phyloP scores from a whole-genome alignment of 805 yeast genomes.

The Kregervanrija fluxuum region DNA sequence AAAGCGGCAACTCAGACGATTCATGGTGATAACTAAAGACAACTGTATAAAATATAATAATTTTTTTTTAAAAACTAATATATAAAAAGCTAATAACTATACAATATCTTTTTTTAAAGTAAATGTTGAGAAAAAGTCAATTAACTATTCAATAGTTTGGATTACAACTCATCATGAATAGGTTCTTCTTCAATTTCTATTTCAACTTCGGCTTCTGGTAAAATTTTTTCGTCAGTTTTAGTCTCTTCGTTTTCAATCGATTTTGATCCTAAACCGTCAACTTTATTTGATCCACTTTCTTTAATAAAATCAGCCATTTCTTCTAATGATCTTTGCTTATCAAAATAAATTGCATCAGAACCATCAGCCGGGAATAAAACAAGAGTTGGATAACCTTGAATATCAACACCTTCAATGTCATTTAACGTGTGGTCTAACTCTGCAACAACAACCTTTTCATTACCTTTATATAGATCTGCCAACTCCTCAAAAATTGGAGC shows the following conservation, averaged over 20 bases:
- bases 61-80: background rate
- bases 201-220: conserved; percentile 22
- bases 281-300: conserved; percentile 54
- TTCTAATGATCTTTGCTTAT: conserved; percentile 69
- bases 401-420: conserved; percentile 69
- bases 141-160: background rate
- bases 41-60: background rate
- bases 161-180: conserved; percentile 15
- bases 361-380: conserved; percentile 83
- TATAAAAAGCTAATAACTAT: background rate
- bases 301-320: conserved; percentile 63
- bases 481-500: conserved; percentile 87
- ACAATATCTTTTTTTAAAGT: background rate
- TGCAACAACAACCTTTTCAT: conserved; percentile 61
- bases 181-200: conserved; percentile 4
- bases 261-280: conserved; percentile 43
- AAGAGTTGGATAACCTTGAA: conserved; percentile 90
- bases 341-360: conserved; percentile 55
- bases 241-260: conserved; percentile 10
- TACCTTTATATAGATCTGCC: conserved; percentile 56
- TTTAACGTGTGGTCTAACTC: conserved; percentile 85
- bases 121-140: too few relatives aligned
- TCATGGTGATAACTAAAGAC: conserved; percentile 2
- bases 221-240: conserved; percentile 15
- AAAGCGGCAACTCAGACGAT: conserved; percentile 65